phyloP scores from a whole-genome alignment of 306 rosid genomes.

The Heteromeles arbutifolia region DNA sequence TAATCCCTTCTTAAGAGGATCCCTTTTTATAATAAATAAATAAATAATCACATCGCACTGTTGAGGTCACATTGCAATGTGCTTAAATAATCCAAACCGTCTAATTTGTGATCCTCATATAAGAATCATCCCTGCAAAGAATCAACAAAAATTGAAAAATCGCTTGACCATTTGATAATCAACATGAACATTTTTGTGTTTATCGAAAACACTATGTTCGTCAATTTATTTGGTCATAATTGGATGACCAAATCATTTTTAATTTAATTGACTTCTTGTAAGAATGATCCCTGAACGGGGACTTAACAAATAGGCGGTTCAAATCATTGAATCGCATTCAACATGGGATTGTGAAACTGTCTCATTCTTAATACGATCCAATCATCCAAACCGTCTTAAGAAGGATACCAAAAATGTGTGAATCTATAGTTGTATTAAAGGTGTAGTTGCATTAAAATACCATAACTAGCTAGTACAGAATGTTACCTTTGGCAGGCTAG shows the following conservation, averaged over 20 bases:
- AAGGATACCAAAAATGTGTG: neutral
- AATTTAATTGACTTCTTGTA: neutral
- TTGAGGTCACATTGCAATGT: neutral
- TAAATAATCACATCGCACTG: neutral
- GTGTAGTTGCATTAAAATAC: neutral
- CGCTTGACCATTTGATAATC: neutral
- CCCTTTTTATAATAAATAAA: neutral
- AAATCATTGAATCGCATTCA: neutral
- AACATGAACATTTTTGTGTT: neutral
- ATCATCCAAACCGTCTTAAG: neutral
- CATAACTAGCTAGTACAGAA: neutral
- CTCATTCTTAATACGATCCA: neutral
- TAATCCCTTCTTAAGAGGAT: neutral
- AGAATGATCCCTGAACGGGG: neutral
- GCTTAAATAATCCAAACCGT: neutral
- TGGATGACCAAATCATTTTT: neutral
- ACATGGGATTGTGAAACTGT: neutral
- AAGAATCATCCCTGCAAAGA: neutral
- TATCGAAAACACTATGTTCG: neutral
- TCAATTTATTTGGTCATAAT: neutral
- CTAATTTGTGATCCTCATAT: neutral
- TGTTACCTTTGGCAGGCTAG: constrained; percentile 46
- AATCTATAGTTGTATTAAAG: neutral
- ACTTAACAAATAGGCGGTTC: neutral
- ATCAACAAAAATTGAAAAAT: neutral